Percentiles rank a stretch among this genome's conserved stretches.
Evolutionary conservation across 2,329 filamentous ascomycete genomes (phyloP).

Genomic region (Clonostachys byssicola): DNA sequence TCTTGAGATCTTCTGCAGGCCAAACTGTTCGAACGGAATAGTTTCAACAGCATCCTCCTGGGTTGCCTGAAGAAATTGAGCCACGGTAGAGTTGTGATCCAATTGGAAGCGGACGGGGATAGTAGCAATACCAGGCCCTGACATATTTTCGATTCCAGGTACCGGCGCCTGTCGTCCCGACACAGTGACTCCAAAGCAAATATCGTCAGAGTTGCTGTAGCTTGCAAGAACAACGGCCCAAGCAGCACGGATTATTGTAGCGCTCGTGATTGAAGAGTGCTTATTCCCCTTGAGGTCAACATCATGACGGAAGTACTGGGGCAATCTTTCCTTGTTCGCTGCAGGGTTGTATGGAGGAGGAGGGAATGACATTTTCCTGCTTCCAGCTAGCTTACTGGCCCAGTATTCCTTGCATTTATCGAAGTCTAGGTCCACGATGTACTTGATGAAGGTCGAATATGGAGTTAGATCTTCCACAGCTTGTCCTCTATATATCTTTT

Average conservation of each 20-base stretch:
- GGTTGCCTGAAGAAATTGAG: slow-evolving; percentile 14
- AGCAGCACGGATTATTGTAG: slow-evolving; percentile 5
- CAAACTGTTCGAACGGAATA: slow-evolving; percentile 3
- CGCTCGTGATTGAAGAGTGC: slow-evolving; percentile 5
- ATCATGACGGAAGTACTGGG: background rate
- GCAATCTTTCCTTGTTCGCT: background rate
- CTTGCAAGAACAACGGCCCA: background rate
- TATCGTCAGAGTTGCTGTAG: background rate
- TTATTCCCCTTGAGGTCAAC: background rate
- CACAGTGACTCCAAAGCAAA: background rate
- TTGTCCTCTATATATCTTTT: background rate
- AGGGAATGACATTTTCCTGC: background rate
- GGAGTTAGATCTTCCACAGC: background rate
- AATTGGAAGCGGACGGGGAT: background rate
- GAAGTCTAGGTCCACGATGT: background rate
- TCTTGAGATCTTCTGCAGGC: slow-evolving; percentile 4
- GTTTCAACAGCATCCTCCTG: slow-evolving; percentile 5
- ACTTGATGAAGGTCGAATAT: background rate
- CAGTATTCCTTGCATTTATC: background rate
- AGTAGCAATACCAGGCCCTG: background rate
- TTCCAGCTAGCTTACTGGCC: background rate
- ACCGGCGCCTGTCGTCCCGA: background rate
- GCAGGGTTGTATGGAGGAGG: background rate
- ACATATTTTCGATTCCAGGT: background rate
- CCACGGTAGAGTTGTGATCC: background rate